phyloP scores from a whole-genome alignment of 768 basidiomycete genomes.

The Butyriboletus loyo region DNA sequence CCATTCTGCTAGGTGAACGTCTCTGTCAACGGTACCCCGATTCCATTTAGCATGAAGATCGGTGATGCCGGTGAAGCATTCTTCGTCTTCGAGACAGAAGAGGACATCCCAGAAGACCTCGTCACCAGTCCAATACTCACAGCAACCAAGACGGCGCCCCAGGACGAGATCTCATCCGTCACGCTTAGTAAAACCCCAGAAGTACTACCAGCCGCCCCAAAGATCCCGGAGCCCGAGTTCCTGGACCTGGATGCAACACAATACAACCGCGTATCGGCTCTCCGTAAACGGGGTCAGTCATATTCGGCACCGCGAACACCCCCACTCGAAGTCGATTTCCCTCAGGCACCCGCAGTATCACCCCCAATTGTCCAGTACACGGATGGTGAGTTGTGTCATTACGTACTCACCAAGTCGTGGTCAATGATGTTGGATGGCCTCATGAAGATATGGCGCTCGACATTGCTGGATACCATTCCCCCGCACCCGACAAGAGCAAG shows the following conservation, averaged over 20 bases:
- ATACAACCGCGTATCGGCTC: slow-evolving; percentile 11
- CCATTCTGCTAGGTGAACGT: slow-evolving; percentile 69
- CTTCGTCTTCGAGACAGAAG: slow-evolving; percentile 97
- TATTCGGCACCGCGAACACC: slow-evolving; percentile 31
- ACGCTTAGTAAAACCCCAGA: slow-evolving; percentile 17
- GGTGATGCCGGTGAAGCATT: slow-evolving; percentile 99
- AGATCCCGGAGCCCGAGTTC: slow-evolving; percentile 68
- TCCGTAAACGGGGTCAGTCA: slow-evolving; percentile 24
- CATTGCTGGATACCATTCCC: slow-evolving; percentile 72
- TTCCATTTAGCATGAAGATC: slow-evolving; percentile 97
- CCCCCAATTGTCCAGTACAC: slow-evolving; percentile 62
- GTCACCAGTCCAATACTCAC: slow-evolving; percentile 89
- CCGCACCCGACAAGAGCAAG: slow-evolving; percentile 1
- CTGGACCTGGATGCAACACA: slow-evolving; percentile 69
- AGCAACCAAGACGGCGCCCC: slow-evolving; percentile 42
- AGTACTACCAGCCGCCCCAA: slow-evolving; percentile 4
- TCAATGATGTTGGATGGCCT: slow-evolving; percentile 5
- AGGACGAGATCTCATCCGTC: slow-evolving; percentile 30
- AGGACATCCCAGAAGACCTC: slow-evolving; percentile 88
- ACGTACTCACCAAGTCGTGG: neutral
- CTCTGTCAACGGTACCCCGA: slow-evolving; percentile 77
- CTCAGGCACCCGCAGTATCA: slow-evolving; percentile 40
- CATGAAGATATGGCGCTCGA: slow-evolving; percentile 73
- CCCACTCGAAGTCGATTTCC: slow-evolving; percentile 42
- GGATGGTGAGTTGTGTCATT: slow-evolving; percentile 39